These are phyloP conservation scores for Sungouiella blattae DNA, from an alignment of 805 yeast genomes.

Conservation along the genomic window DNA sequence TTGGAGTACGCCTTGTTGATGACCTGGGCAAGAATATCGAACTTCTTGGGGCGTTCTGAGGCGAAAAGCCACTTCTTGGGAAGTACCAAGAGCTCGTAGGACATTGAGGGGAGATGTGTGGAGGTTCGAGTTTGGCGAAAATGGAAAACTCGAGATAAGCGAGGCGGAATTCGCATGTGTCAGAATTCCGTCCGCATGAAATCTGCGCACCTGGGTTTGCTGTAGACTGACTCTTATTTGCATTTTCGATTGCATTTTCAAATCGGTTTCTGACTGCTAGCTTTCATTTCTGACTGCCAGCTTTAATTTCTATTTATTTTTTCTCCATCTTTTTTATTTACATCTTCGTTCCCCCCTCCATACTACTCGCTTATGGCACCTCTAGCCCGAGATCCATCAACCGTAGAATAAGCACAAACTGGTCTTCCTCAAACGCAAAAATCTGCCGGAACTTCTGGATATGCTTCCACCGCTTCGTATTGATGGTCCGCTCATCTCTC, in stretches of 20 bases:
- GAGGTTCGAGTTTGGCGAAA: too few relatives aligned
- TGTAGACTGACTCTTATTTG: too few relatives aligned
- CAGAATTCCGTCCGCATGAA: too few relatives aligned
- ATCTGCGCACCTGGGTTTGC: too few relatives aligned
- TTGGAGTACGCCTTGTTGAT: constrained; percentile 51
- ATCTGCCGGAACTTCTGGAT: constrained; percentile 33
- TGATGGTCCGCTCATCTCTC: constrained; percentile 28
- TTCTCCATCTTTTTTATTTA: background rate
- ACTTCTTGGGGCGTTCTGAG: constrained; percentile 5
- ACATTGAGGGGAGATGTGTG: too few relatives aligned
- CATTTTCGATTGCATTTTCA: too few relatives aligned
- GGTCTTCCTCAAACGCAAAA: constrained; percentile 38
- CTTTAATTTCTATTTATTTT: too few relatives aligned
- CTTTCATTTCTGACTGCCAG: too few relatives aligned
- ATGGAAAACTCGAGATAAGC: too few relatives aligned
- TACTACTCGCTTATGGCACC: constrained; percentile 19
- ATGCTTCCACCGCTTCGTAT: constrained; percentile 42
- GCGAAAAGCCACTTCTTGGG: constrained; percentile 20
- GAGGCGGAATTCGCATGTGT: too few relatives aligned
- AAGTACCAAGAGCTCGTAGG: constrained; percentile 23
- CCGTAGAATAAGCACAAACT: constrained; percentile 34
- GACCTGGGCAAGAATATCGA: constrained; percentile 19
- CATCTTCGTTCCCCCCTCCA: background rate
- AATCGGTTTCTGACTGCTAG: too few relatives aligned
- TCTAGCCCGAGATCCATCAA: constrained; percentile 27